These are phyloP conservation scores for Penicillium freii DNA, from an alignment of 2,329 filamentous ascomycete species.

Conservation along the genomic window DNA sequence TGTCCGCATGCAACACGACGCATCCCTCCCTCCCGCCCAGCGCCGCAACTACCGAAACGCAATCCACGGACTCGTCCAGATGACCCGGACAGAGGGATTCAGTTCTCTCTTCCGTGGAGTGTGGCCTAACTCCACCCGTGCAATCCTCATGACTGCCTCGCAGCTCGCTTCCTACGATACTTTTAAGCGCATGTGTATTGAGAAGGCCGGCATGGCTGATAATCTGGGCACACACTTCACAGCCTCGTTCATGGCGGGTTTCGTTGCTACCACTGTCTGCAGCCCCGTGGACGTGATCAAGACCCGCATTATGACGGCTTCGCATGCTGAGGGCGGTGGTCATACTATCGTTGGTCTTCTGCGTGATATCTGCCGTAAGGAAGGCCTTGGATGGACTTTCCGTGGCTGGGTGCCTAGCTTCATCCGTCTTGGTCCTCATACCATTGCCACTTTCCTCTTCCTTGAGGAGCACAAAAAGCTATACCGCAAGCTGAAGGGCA, in stretches of 20 bases:
- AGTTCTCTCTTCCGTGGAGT: constrained; percentile 74
- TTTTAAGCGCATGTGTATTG: constrained; percentile 59
- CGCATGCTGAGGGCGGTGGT: constrained; percentile 40
- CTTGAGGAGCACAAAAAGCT: constrained; percentile 67
- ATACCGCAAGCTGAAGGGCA: constrained; percentile 49
- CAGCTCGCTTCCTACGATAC: constrained; percentile 64
- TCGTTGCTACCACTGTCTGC: constrained; percentile 66
- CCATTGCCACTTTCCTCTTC: constrained; percentile 65
- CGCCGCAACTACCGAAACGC: constrained; percentile 88
- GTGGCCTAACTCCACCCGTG: constrained; percentile 61
- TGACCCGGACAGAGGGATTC: constrained; percentile 81
- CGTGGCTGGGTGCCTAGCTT: constrained; percentile 67
- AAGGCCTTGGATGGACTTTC: constrained; percentile 64
- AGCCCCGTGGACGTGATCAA: constrained; percentile 67
- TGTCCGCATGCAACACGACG: constrained; percentile 96
- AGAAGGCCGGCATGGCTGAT: constrained; percentile 53
- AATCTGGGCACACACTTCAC: constrained; percentile 62
- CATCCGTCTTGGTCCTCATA: constrained; percentile 64
- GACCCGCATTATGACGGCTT: constrained; percentile 63
- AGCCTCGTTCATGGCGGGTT: constrained; percentile 61
- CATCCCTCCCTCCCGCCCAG: constrained; percentile 68
- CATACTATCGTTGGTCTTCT: constrained; percentile 50
- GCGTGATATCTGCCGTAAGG: constrained; percentile 53
- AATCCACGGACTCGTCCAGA: constrained; percentile 78
- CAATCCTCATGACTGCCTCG: constrained; percentile 65